Base-by-base conservation (phyloP, 2,329 filamentous ascomycete genomes). In the Curvularia sp. region DNA sequence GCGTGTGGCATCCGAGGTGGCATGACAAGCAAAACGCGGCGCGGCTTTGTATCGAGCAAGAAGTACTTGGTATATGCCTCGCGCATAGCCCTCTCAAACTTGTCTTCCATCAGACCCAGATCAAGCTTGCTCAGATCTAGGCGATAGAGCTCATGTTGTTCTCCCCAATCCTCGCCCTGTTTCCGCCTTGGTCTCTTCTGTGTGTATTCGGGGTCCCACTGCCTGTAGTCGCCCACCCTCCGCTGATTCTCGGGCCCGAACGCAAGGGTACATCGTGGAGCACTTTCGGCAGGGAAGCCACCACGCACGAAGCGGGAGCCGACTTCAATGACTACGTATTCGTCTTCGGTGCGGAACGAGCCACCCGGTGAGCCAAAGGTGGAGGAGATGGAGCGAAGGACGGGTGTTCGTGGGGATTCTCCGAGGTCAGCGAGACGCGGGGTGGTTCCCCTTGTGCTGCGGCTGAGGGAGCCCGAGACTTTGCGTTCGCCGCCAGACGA, bases 241-340 rank as follows among this genome's bases (percentile, higher is more conserved):
- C 91, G 85, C 71, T 90, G 88, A 71, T 90, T 84, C 62, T 93
- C 89, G 0, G 91, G 92, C 0, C 87, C 87, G 74, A 93, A 94
- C 21, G 84, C 82, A 21, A 93, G 79, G 13, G 84, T 82, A 74
- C 94, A 96, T 66, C 84, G 80, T 15, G 93, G 93, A 3, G 82
- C 79, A 42, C 88, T 85, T 75, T 97, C 93, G 50, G 93, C 93
- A 5, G 93, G 91, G 73, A 97, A 95, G 0, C 95, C 95, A 9
- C 90, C 89, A 43, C 90, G 87, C 25, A 98, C 77, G 76, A 87
- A 89, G 21, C 94, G 86, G 9, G 91, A 86, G 1, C 93, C 93
- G 34, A 98, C 76, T 74, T 98, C 93, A 50, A 97, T 82, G 41
- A 99, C 84, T 6, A 89, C 82, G 66, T 97, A 95, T 71, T 99